Base-by-base conservation (phyloP, 768 basidiomycete species). In the Ephemerocybe angulata region DNA sequence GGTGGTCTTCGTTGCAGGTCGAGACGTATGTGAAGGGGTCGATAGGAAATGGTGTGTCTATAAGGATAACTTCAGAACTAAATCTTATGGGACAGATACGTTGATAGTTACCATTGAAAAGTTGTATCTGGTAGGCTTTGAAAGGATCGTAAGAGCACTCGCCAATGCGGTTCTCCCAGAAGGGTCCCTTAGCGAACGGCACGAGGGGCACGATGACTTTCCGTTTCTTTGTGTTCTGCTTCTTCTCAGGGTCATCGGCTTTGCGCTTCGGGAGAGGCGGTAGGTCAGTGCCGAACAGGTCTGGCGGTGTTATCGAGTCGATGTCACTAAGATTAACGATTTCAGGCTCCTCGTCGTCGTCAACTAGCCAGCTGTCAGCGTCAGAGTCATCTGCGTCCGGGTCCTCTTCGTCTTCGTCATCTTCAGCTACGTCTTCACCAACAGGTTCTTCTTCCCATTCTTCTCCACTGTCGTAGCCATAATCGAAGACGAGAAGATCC, bases 391-490 rank as follows among this genome's bases (percentile, higher is more conserved):
- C 86, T 15, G 38, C 38, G 15, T 81, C 84, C 5, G 70, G 72
- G 8, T 80, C 82, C 10, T 84, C 85, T 4, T 79, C 84, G 13
- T 83, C 87, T 15, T 90, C 90, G 4, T 88, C 86, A 6, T 78
- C 72, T 6, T 87, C 81, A 52, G 90, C 87, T 47, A 90, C 90
- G 48, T 87, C 91, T 11, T 84, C 90, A 22, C 86, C 91, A 3
- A 79, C 82, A 21, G 85, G 84, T 65, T 94, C 93, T 54, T 88
- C 90, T 58, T 93, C 92, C 97, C 97, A 98, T 62, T 98, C 97
- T 62, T 87, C 93, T 13, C 92, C 96, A 50, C 91, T 94, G 72
- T 99, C 95, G 64, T 95, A 92, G 4, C 82, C 81, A 67, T 98
- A 99, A 70, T 98, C 93, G 52, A 90, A 79, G 12, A 82, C 78